phyloP scores from a whole-genome alignment of 2,329 filamentous ascomycete genomes.

The Metarhizium brunneum region DNA sequence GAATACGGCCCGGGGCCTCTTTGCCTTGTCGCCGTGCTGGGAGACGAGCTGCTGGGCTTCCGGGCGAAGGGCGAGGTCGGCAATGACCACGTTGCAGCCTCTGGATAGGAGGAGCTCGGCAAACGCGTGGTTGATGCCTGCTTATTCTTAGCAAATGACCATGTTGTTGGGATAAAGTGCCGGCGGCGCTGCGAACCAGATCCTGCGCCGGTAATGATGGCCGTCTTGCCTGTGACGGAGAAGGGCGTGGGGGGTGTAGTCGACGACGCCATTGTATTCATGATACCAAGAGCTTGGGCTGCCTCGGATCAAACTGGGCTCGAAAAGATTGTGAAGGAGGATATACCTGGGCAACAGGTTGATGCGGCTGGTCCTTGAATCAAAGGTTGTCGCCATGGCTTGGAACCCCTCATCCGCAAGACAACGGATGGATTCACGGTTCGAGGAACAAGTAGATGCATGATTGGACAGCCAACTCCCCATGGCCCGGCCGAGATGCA shows the following conservation, averaged over 20 bases:
- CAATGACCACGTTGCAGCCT: slow-evolving; percentile 35
- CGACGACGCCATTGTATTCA: background rate
- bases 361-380: too few species aligned
- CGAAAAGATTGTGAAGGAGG: background rate
- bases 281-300: background rate
- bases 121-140: slow-evolving; percentile 35
- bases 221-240: slow-evolving; percentile 11
- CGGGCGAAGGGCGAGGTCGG: slow-evolving; percentile 28
- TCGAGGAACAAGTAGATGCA: too few species aligned
- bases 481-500: too few species aligned
- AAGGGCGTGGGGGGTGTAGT: background rate
- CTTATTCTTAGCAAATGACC: background rate
- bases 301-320: background rate
- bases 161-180: background rate
- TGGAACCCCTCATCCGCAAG: too few species aligned
- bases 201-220: slow-evolving; percentile 15
- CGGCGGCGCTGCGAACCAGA: slow-evolving; percentile 10
- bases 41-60: slow-evolving; percentile 28
- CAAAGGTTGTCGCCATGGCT: too few species aligned
- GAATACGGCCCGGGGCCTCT: slow-evolving; percentile 27
- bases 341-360: background rate
- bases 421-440: too few species aligned
- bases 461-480: too few species aligned
- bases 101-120: slow-evolving; percentile 29
- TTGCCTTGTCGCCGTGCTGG: slow-evolving; percentile 10